These are phyloP conservation scores for Colletotrichum paranaense DNA, from an alignment of 2,329 filamentous ascomycete species.

Conservation along the genomic window DNA sequence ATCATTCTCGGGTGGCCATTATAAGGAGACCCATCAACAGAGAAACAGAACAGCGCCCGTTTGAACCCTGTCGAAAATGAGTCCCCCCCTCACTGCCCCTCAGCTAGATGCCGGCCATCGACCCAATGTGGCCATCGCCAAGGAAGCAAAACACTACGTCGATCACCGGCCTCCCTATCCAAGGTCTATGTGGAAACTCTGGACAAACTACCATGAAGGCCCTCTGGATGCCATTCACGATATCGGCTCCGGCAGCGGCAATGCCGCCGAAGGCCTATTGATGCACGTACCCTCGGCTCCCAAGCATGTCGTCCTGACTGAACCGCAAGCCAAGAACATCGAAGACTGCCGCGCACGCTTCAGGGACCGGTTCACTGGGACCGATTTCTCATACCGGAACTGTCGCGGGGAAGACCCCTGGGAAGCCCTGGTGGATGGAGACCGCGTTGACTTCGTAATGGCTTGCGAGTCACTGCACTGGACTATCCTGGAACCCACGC, in stretches of 20 bases:
- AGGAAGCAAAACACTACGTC: conserved; percentile 24
- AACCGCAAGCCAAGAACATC: conserved; percentile 14
- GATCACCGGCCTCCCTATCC: conserved; percentile 23
- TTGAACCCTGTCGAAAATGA: conserved; percentile 14
- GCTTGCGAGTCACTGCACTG: conserved; percentile 26
- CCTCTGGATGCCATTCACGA: conserved; percentile 14
- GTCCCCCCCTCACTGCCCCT: background rate
- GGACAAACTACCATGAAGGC: conserved; percentile 14
- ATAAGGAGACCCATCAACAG: background rate
- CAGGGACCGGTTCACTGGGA: conserved; percentile 5
- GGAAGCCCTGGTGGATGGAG: background rate
- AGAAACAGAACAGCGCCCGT: background rate
- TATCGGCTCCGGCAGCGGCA: conserved; percentile 11
- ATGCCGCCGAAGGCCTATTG: conserved; percentile 13
- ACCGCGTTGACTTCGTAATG: conserved; percentile 14
- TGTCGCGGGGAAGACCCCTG: conserved; percentile 16
- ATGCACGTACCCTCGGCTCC: background rate
- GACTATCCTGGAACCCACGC: conserved; percentile 9
- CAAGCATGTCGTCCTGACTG: conserved; percentile 21
- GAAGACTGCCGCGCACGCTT: conserved; percentile 9
- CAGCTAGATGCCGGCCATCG: background rate
- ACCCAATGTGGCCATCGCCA: conserved; percentile 7
- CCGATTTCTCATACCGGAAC: conserved; percentile 7
- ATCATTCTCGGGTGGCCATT: too few relatives aligned
- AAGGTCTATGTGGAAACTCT: conserved; percentile 24